Percentiles rank a stretch among this genome's conserved stretches.
phyloP scores from a whole-genome alignment of 78 protist genomes.

The slime mould (Dictyostelium discoideum) region DNA sequence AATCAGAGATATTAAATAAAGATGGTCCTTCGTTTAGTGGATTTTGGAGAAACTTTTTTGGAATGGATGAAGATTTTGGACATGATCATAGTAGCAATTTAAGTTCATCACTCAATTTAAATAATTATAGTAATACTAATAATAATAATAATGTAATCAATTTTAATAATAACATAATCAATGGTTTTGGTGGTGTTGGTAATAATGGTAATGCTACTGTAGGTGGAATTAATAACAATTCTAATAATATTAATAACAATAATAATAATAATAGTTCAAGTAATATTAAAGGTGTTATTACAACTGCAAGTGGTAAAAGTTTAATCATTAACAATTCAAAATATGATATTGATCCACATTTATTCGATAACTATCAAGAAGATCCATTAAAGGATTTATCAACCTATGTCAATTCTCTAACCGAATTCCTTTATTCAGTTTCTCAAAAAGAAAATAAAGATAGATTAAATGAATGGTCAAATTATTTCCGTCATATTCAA shows the following conservation, averaged over 20 bases:
- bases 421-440: conserved; percentile 2
- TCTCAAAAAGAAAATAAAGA: conserved; percentile 71
- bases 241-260: background rate
- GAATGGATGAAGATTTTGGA: conserved; percentile 19
- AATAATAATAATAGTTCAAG: too few relatives aligned
- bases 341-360: background rate
- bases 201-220: background rate
- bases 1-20: background rate
- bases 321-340: background rate
- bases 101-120: background rate
- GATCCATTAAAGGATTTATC: conserved; percentile 39
- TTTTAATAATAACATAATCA: too few relatives aligned
- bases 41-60: conserved; percentile 27
- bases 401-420: background rate
- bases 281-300: background rate
- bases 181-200: background rate
- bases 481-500: conserved; percentile 31
- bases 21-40: conserved; percentile 47
- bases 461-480: conserved; percentile 59
- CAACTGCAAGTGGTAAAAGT: background rate
- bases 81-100: background rate
- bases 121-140: background rate
- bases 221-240: background rate
- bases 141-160: background rate
- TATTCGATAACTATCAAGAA: conserved; percentile 53